Conservation (phyloP, 1,284 basidiomycete genomes). For the Cutaneotrichosporon cavernicola region DNA sequence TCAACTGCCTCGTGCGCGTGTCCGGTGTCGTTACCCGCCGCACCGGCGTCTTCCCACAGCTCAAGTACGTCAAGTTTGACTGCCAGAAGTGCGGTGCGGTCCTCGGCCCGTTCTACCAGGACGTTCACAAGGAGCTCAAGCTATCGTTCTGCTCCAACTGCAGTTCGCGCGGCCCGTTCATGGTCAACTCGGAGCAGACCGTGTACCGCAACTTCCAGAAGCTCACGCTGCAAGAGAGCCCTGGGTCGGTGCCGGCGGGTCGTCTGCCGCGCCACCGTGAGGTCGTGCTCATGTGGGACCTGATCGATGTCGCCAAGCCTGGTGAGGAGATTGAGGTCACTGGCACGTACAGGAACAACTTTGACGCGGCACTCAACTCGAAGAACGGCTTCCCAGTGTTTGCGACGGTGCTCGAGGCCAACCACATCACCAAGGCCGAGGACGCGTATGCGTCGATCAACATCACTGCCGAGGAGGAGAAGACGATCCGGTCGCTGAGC, state of each 20-base stretch:
- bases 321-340: conserved; percentile 98
- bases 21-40: conserved; percentile 96
- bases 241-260: conserved; percentile 96
- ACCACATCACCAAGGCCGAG: conserved; percentile 97
- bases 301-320: conserved; percentile 96
- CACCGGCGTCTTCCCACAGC: conserved; percentile 94
- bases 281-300: conserved; percentile 94
- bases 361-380: conserved; percentile 94
- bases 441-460: conserved; percentile 89
- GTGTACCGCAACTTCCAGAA: conserved; percentile 99
- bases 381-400: conserved; percentile 99
- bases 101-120: conserved; percentile 96
- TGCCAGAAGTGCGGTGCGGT: conserved; percentile 88
- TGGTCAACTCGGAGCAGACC: conserved; percentile 95
- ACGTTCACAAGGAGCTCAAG: conserved; percentile 88
- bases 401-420: conserved; percentile 95
- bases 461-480: conserved; percentile 94
- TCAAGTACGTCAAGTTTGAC: conserved; percentile 99
- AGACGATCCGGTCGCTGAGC: conserved; percentile 79
- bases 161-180: conserved; percentile 90
- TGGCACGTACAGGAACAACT: conserved; percentile 97
- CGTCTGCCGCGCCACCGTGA: conserved; percentile 94
- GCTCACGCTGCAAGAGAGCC: conserved; percentile 97
- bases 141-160: conserved; percentile 94
- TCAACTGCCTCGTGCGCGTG: conserved; percentile 94